Evolutionary conservation across 1,284 basidiomycete genomes (phyloP), one percentile per base, ranked within the genome.

Genomic region (Pseudozyma tsukubaensis): DNA sequence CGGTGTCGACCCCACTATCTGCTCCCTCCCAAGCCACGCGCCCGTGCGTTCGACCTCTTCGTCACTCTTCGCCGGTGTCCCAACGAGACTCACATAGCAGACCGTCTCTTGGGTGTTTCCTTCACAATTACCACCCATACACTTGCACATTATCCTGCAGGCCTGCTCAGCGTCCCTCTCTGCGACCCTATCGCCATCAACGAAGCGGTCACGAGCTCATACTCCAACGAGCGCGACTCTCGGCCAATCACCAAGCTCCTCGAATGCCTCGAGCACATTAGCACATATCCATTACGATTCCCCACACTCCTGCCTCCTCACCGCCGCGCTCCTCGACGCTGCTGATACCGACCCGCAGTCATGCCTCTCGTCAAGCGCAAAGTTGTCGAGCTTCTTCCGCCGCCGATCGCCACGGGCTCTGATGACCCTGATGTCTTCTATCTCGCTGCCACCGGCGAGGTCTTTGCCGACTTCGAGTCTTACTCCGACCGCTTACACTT

Each of bases 401-500:
- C 81, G 8, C 79, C 82, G 19, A 56, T 55, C 9, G 62, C 76
- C 7, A 45, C 57, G 16, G 63, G 71, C n/a, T 58, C 69, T 6
- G 72, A 83, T n/a, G 78, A 81, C 43, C 78, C 80, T 13, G 75
- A 74, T 12, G 83, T 83, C 59, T 84, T 79, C 50, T 84, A 76
- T 59, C 72, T 84, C 39, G 68, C 72, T 10, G 66, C 72, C 8
- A 84, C 82, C 6, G 83, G 82, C 12, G 83, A 84, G 57, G 75
- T 84, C 48, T 84, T 84, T 55, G 51, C 64, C 16, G 82, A 84
- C 47, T 84, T 83, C 45, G 83, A 84, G 69, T 77, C 92, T 12
- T 98, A 96, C 86, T 90, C 92, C 24, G 89, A 92, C 36, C 91
- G 96, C 70, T 92, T 96, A 88, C 92, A 92, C 65, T 98, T 97